These are phyloP conservation scores for Mycena olivaceomarginata DNA, from an alignment of 768 basidiomycete genomes.

Conservation along the genomic window DNA sequence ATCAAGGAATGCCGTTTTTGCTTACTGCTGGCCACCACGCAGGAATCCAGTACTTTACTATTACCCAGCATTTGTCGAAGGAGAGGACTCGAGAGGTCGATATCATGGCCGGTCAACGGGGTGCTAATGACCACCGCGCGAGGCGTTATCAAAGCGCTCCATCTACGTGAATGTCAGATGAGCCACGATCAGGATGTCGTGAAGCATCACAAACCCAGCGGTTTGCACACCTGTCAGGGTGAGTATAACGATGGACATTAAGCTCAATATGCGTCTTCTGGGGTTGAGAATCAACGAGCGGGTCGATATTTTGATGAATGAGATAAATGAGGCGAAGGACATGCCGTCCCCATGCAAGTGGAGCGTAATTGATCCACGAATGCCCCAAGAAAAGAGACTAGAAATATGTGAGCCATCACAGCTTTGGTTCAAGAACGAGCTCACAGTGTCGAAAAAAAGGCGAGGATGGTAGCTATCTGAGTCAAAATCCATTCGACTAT, in stretches of 20 bases:
- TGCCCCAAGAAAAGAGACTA: slow-evolving; percentile 11
- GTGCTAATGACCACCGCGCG: neutral
- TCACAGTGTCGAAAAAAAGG: neutral
- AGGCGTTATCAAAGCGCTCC: neutral
- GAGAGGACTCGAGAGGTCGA: slow-evolving; percentile 10
- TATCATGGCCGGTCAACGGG: neutral
- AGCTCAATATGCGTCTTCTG: neutral
- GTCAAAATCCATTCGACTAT: neutral
- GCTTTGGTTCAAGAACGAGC: neutral
- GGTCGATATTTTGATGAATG: slow-evolving; percentile 9
- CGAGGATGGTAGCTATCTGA: neutral
- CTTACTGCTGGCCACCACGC: slow-evolving; percentile 2
- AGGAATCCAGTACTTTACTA: neutral
- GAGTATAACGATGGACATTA: neutral
- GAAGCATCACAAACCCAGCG: slow-evolving; percentile 3
- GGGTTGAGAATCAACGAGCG: slow-evolving; percentile 10
- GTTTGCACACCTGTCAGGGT: slow-evolving; percentile 11
- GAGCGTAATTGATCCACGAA: neutral
- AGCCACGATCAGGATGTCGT: neutral
- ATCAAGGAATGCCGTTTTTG: neutral
- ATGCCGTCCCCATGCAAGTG: slow-evolving; percentile 12
- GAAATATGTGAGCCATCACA: neutral
- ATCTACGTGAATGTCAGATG: neutral
- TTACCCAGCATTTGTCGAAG: neutral
- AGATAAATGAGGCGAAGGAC: neutral